These are phyloP conservation scores for Clitocybe nebularis DNA, from an alignment of 1,284 basidiomycete species.

Conservation along the genomic window DNA sequence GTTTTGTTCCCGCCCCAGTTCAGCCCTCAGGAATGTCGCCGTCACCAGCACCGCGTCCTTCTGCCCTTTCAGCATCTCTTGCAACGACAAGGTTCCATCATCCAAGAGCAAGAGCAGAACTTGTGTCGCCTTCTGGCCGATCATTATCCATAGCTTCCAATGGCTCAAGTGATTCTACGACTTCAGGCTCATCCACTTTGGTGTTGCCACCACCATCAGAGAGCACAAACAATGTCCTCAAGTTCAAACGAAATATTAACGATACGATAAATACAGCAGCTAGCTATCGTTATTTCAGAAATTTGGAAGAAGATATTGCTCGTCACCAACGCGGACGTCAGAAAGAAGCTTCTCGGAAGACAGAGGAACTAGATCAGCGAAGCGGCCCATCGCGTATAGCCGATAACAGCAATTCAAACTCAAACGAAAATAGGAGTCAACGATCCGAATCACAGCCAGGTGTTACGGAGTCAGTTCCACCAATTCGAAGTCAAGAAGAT, in stretches of 20 bases:
- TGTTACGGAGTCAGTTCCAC: slow-evolving; percentile 12
- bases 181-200: slow-evolving; percentile 33
- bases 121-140: slow-evolving; percentile 22
- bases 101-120: slow-evolving; percentile 30
- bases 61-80: slow-evolving; percentile 68
- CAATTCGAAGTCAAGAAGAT: slow-evolving; percentile 15
- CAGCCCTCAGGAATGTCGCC: slow-evolving; percentile 32
- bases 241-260: slow-evolving; percentile 56
- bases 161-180: slow-evolving; percentile 20
- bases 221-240: slow-evolving; percentile 33
- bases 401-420: slow-evolving; percentile 20
- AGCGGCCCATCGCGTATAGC: slow-evolving; percentile 18
- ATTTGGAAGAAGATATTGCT: slow-evolving; percentile 58
- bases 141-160: slow-evolving; percentile 23
- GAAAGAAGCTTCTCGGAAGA: slow-evolving; percentile 18
- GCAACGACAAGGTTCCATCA: slow-evolving; percentile 58
- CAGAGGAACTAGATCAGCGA: slow-evolving; percentile 13
- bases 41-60: slow-evolving; percentile 40
- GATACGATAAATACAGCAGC: slow-evolving; percentile 60
- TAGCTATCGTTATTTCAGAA: slow-evolving; percentile 61
- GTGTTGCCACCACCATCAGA: slow-evolving; percentile 23
- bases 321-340: slow-evolving; percentile 22
- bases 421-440: slow-evolving; percentile 20
- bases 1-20: slow-evolving; percentile 51
- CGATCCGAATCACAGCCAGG: slow-evolving; percentile 15